A percentile compares a stretch with the other conserved stretches of the same genome.
Conservation (phyloP, 2,329 filamentous ascomycete genomes). For the Coniochaeta hoffmannii region DNA sequence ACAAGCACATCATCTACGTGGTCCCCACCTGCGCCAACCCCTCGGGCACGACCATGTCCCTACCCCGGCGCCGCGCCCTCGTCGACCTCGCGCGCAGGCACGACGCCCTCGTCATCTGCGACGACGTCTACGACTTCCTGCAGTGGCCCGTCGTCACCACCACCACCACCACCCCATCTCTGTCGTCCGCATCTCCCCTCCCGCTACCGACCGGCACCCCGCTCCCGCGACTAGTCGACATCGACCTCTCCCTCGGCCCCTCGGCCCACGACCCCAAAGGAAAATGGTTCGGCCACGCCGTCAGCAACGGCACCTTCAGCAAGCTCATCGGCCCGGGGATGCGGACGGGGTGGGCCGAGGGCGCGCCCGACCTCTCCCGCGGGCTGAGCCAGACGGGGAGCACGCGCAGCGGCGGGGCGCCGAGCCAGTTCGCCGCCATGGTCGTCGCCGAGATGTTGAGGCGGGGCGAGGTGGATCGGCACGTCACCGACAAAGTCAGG, state of each 20-base stretch:
- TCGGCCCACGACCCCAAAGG: conserved; percentile 33
- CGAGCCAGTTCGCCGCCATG: conserved; percentile 42
- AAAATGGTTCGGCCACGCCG: conserved; percentile 63
- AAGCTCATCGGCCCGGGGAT: conserved; percentile 79
- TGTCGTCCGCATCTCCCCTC: conserved; percentile 22
- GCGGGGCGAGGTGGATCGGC: conserved; percentile 33
- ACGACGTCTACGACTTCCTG: conserved; percentile 93
- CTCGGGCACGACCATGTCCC: conserved; percentile 72
- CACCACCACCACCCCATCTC: conserved; percentile 2
- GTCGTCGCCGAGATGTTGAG: conserved; percentile 41
- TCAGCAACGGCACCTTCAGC: conserved; percentile 85
- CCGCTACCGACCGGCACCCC: conserved; percentile 24
- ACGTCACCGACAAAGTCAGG: conserved; percentile 32
- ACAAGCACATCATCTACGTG: conserved; percentile 80
- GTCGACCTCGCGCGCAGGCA: conserved; percentile 70
- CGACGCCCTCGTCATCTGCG: conserved; percentile 75
- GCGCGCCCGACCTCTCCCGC: conserved; percentile 44
- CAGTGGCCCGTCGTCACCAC: conserved; percentile 56
- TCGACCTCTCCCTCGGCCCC: conserved; percentile 63
- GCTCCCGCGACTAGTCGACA: conserved; percentile 70
- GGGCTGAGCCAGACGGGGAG: conserved; percentile 47
- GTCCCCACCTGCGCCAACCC: conserved; percentile 90
- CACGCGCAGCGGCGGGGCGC: conserved; percentile 49
- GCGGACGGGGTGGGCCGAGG: conserved; percentile 84
- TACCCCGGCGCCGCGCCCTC: conserved; percentile 57